phyloP scores from a whole-genome alignment of 2,329 filamentous ascomycete species.

The Trichoderma sp. region DNA sequence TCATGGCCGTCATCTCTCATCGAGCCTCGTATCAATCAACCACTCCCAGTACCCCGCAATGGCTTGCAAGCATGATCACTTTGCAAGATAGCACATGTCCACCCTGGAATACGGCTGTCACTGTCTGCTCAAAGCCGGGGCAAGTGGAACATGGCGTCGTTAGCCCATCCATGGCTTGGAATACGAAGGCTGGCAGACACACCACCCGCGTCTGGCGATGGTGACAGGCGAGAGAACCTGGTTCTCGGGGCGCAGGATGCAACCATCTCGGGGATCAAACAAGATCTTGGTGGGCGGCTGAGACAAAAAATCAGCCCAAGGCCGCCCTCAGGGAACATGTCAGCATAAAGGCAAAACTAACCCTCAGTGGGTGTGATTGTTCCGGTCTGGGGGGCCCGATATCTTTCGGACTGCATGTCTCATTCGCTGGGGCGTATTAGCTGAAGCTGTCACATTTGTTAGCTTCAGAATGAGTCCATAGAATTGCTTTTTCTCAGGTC shows the following conservation, averaged over 20 bases:
- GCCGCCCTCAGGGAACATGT: neutral
- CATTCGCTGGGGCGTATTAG: neutral
- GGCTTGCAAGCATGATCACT: neutral
- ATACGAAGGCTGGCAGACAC: neutral
- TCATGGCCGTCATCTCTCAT: neutral
- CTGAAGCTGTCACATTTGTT: neutral
- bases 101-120: neutral
- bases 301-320: neutral
- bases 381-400: neutral
- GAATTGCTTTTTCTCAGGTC: neutral
- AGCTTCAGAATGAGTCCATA: neutral
- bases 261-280: neutral
- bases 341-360: neutral
- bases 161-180: neutral
- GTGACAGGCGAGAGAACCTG: neutral
- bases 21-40: neutral
- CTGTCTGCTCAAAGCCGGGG: neutral
- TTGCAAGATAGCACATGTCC: neutral
- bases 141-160: neutral
- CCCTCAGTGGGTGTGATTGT: neutral
- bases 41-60: neutral
- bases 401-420: neutral
- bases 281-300: neutral
- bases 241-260: neutral
- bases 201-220: neutral